A percentile compares a stretch with the other conserved stretches of the same genome.
phyloP scores from a whole-genome alignment of 805 yeast genomes.

The Ogataea trehalophila region DNA sequence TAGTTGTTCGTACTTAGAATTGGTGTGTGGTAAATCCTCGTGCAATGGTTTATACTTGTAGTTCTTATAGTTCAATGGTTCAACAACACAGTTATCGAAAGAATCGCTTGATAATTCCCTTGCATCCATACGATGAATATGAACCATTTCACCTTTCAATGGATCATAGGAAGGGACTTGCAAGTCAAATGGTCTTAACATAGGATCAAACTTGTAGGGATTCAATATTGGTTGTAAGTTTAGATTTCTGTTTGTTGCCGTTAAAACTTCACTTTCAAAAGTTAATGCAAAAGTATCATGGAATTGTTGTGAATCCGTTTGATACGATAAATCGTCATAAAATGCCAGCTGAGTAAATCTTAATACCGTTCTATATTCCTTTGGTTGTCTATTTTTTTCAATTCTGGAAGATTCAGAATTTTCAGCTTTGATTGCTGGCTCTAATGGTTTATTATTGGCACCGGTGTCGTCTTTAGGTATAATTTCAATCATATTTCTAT shows the following conservation, averaged over 20 bases:
- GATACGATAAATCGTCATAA: constrained; percentile 80
- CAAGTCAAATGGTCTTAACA: constrained; percentile 40
- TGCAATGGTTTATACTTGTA: constrained; percentile 40
- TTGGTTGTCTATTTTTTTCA: constrained; percentile 43
- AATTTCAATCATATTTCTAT: constrained; percentile 44
- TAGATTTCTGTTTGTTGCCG: constrained; percentile 72
- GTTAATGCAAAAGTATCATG: constrained; percentile 74
- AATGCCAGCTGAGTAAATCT: constrained; percentile 76
- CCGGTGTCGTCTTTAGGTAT: not conserved
- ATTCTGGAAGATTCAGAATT: constrained; percentile 1
- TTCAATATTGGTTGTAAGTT: constrained; percentile 70
- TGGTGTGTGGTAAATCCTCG: constrained; percentile 69
- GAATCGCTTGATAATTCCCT: constrained; percentile 16
- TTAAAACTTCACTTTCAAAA: constrained; percentile 83
- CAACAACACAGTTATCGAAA: constrained; percentile 15
- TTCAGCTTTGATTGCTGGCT: not conserved
- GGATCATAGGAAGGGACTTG: constrained; percentile 38
- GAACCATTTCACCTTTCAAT: constrained; percentile 27
- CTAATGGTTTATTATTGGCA: constrained; percentile 7
- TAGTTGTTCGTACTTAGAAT: constrained; percentile 83
- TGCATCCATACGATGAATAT: constrained; percentile 37
- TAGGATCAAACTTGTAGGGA: constrained; percentile 50
- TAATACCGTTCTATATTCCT: constrained; percentile 70
- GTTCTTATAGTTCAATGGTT: constrained; percentile 19
- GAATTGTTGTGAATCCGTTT: constrained; percentile 74